A percentile compares a stretch with the other conserved stretches of the same genome.
These are phyloP conservation scores for Pholiota molesta DNA, from an alignment of 768 basidiomycete genomes.

Conservation along the genomic window DNA sequence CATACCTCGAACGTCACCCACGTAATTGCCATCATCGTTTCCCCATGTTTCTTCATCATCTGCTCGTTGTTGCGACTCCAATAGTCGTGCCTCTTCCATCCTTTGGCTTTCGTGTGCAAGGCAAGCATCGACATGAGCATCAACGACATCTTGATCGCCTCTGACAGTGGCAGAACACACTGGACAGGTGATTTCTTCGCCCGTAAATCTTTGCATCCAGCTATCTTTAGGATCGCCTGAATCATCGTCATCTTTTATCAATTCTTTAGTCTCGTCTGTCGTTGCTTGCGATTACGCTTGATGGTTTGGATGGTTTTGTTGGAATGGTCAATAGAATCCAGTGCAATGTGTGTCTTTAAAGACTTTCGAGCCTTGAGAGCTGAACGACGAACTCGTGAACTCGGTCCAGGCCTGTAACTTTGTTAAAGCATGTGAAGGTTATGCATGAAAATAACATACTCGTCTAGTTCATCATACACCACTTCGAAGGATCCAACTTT, in stretches of 20 bases:
- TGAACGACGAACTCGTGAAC: conserved; percentile 41
- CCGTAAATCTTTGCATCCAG: conserved; percentile 33
- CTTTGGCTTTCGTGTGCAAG: conserved; percentile 56
- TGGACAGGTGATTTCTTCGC: conserved; percentile 61
- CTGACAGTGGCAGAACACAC: conserved; percentile 60
- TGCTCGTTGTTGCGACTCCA: conserved; percentile 31
- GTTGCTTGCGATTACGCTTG: conserved; percentile 68
- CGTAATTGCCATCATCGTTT: conserved; percentile 37
- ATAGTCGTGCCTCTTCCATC: conserved; percentile 45
- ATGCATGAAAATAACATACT: conserved; percentile 39
- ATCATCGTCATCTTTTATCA: conserved; percentile 65
- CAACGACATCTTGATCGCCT: conserved; percentile 73
- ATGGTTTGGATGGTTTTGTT: conserved; percentile 63
- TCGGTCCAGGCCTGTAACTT: conserved; percentile 32
- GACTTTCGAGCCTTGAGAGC: conserved; percentile 44
- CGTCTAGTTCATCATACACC: conserved; percentile 54
- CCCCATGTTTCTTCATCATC: conserved; percentile 36
- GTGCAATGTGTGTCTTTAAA: conserved; percentile 27
- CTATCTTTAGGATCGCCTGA: conserved; percentile 29
- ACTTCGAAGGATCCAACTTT: conserved; percentile 65
- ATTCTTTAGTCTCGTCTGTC: conserved; percentile 69
- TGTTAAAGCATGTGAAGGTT: not conserved
- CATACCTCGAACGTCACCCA: conserved; percentile 52
- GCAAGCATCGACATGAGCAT: conserved; percentile 85
- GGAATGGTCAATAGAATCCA: conserved; percentile 40